Conservation (phyloP, 208 protist genomes). For the Trypanosomatidae sp. region DNA sequence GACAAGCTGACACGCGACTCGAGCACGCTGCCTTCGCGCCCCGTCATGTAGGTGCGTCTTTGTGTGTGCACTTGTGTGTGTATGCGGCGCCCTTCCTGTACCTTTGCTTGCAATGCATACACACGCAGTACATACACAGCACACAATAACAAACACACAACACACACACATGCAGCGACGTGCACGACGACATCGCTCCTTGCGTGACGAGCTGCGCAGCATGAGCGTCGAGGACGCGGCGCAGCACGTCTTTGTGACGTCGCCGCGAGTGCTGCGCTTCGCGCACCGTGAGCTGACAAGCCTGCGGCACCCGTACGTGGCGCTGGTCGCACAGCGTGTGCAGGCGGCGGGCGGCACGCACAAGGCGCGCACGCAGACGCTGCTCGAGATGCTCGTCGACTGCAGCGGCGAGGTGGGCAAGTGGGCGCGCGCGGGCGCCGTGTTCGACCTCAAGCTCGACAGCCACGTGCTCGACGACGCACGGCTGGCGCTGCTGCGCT, state of each 20-base stretch:
- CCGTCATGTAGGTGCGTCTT: too few species aligned
- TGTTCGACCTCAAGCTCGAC: conserved; percentile 60
- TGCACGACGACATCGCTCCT: too few species aligned
- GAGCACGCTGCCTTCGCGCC: too few species aligned
- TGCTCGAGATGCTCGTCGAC: conserved; percentile 37
- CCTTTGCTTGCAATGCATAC: too few species aligned
- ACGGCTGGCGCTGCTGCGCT: conserved; percentile 6
- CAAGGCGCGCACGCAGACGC: conserved; percentile 13
- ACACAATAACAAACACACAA: too few species aligned
- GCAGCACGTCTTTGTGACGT: background rate
- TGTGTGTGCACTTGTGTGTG: too few species aligned
- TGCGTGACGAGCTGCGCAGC: too few species aligned
- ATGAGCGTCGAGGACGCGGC: too few species aligned
- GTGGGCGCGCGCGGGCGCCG: conserved; percentile 29
- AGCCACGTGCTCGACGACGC: conserved; percentile 30
- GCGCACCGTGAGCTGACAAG: conserved; percentile 48
- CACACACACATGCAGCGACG: too few species aligned
- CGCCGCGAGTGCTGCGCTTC: conserved; percentile 38
- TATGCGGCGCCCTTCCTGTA: too few species aligned
- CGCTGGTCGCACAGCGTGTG: conserved; percentile 20
- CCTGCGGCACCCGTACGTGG: conserved; percentile 49
- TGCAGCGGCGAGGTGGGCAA: conserved; percentile 23
- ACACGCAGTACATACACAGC: too few species aligned
- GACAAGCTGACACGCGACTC: too few species aligned
- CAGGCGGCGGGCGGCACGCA: conserved; percentile 4